Conservation (phyloP, 2,329 filamentous ascomycete genomes). For the Bipolaris cookei region DNA sequence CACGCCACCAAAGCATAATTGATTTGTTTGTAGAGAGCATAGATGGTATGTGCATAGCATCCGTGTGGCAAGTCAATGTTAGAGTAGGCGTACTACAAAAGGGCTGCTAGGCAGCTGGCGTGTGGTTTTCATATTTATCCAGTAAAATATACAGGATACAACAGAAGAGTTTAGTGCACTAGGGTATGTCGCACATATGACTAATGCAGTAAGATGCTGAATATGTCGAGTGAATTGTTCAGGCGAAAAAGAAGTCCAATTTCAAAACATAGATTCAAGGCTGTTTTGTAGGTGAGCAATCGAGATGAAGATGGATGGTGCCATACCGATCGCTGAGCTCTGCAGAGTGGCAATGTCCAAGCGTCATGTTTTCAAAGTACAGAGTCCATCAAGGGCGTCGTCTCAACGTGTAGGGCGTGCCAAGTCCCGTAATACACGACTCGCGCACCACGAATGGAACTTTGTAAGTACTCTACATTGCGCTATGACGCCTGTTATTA, state of each 20-base stretch:
- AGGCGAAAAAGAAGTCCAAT: background rate
- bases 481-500: background rate
- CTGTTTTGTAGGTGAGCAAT: background rate
- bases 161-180: too few relatives aligned
- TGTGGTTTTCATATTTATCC: too few relatives aligned
- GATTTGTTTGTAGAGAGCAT: background rate
- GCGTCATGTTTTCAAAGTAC: background rate
- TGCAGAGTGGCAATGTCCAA: background rate
- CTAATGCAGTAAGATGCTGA: background rate
- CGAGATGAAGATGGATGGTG: background rate
- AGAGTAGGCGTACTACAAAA: too few relatives aligned
- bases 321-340: background rate
- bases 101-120: too few relatives aligned
- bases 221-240: background rate
- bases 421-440: background rate
- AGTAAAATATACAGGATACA: too few relatives aligned
- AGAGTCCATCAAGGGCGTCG: background rate
- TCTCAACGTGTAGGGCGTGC: background rate
- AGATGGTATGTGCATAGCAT: background rate
- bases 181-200: too few relatives aligned
- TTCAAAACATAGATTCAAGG: background rate
- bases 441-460: background rate
- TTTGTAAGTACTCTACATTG: background rate
- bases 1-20: conserved; percentile 12
- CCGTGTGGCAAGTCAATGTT: too few relatives aligned